Conservation (phyloP, 1,284 basidiomycete species). For the Ustilago bromivora region DNA sequence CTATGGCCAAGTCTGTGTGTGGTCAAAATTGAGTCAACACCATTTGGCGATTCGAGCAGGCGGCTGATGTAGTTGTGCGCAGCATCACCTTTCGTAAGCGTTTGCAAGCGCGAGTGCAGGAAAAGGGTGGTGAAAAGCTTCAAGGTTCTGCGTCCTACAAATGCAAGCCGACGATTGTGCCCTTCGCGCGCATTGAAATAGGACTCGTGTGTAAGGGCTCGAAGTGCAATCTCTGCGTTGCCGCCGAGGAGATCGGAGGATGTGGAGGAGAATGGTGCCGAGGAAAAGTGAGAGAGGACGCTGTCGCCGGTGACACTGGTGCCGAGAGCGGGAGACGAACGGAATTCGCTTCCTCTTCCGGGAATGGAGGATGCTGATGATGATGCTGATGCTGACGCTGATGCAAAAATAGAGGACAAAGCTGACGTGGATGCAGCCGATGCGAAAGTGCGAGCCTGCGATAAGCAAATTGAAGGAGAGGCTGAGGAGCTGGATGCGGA, state of each 20-base stretch:
- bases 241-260: conserved; percentile 46
- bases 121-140: conserved; percentile 63
- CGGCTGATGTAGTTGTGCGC: conserved; percentile 44
- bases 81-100: conserved; percentile 13
- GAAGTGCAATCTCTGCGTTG: conserved; percentile 50
- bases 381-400: conserved; percentile 28
- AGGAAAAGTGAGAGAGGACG: conserved; percentile 48
- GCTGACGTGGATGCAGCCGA: conserved; percentile 33
- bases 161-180: conserved; percentile 65
- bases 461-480: conserved; percentile 13
- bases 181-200: conserved; percentile 55
- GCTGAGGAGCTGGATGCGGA: neutral
- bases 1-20: conserved; percentile 63
- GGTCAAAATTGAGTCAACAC: conserved; percentile 51
- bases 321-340: conserved; percentile 32
- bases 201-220: conserved; percentile 65
- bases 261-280: conserved; percentile 34
- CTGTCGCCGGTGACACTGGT: conserved; percentile 27
- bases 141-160: conserved; percentile 63
- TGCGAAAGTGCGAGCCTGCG: conserved; percentile 17
- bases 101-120: conserved; percentile 48
- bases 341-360: conserved; percentile 10
- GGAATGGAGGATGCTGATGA: conserved; percentile 23
- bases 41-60: conserved; percentile 42
- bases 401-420: conserved; percentile 28